Conservation (phyloP, 495 filamentous ascomycete species). For the Aspergillus sclerotiicarbonarius region DNA sequence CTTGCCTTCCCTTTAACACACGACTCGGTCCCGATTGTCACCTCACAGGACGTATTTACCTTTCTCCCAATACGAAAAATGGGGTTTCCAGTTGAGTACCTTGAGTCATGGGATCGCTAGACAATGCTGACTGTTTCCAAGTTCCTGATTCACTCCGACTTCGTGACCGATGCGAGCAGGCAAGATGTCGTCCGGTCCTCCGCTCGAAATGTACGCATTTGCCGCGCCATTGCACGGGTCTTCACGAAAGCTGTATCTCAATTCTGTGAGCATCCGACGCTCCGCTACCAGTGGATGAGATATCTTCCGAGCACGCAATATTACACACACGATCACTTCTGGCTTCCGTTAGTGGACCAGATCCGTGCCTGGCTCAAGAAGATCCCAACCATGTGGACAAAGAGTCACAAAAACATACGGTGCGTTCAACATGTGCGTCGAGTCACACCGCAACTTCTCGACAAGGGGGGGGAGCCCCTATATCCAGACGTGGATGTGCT, state of each 20-base stretch:
- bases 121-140: too few species aligned
- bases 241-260: slow-evolving; percentile 26
- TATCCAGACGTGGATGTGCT: too few species aligned
- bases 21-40: slow-evolving; percentile 22
- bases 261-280: slow-evolving; percentile 23
- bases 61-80: slow-evolving; percentile 36
- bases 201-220: slow-evolving; percentile 19
- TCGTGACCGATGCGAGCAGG: slow-evolving; percentile 42
- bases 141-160: slow-evolving; percentile 50
- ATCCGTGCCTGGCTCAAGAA: slow-evolving; percentile 12
- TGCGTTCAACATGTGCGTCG: too few species aligned
- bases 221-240: slow-evolving; percentile 17
- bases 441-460: too few species aligned
- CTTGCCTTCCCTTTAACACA: slow-evolving; percentile 40
- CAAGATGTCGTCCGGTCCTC: slow-evolving; percentile 34
- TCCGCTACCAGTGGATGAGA: slow-evolving; percentile 26
- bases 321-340: slow-evolving; percentile 14
- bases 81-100: too few species aligned
- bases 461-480: too few species aligned
- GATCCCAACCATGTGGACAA: too few species aligned
- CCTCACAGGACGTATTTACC: slow-evolving; percentile 31
- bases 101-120: too few species aligned
- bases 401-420: too few species aligned
- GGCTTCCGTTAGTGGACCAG: slow-evolving; percentile 7
- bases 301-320: slow-evolving; percentile 20